These are phyloP conservation scores for Penicillium robsamsonii DNA, from an alignment of 495 filamentous ascomycete species.

Conservation along the genomic window DNA sequence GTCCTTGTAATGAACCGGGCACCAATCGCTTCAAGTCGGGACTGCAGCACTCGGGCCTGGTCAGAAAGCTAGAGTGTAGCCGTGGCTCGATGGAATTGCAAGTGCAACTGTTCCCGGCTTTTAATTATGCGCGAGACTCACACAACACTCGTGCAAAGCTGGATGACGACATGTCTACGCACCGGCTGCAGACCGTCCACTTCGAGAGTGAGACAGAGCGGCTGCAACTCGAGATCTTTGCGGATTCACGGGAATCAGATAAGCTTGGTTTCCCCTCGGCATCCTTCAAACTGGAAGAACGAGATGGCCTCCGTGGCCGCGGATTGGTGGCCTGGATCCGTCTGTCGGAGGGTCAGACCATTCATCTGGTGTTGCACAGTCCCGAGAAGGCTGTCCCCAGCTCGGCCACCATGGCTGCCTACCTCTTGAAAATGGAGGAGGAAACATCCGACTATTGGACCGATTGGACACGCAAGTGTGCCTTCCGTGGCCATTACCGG, in stretches of 20 bases:
- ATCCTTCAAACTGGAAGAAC: slow-evolving; percentile 50
- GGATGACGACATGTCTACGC: slow-evolving; percentile 28
- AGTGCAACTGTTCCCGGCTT: slow-evolving; percentile 67
- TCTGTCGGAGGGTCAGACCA: slow-evolving; percentile 60
- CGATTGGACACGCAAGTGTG: slow-evolving; percentile 66
- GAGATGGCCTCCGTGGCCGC: slow-evolving; percentile 51
- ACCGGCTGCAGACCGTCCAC: slow-evolving; percentile 56
- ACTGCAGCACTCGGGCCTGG: slow-evolving; percentile 45
- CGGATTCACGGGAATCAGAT: slow-evolving; percentile 55
- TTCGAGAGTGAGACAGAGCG: slow-evolving; percentile 57
- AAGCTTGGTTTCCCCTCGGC: slow-evolving; percentile 45
- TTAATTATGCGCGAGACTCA: slow-evolving; percentile 60
- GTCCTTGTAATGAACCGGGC: slow-evolving; percentile 34
- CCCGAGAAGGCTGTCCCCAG: slow-evolving; percentile 43
- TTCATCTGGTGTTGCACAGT: slow-evolving; percentile 63
- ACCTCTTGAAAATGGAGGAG: slow-evolving; percentile 59
- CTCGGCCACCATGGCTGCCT: slow-evolving; percentile 47
- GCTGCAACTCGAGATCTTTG: slow-evolving; percentile 63
- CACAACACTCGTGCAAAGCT: slow-evolving; percentile 44
- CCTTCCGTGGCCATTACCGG: slow-evolving; percentile 67
- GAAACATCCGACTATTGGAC: slow-evolving; percentile 67
- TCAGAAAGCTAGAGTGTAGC: slow-evolving; percentile 68
- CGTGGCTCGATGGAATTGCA: slow-evolving; percentile 60
- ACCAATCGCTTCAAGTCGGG: slow-evolving; percentile 42
- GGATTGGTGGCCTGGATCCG: slow-evolving; percentile 58